These are phyloP conservation scores for Lentinula lateritia DNA, from an alignment of 768 basidiomycete species.

Conservation along the genomic window DNA sequence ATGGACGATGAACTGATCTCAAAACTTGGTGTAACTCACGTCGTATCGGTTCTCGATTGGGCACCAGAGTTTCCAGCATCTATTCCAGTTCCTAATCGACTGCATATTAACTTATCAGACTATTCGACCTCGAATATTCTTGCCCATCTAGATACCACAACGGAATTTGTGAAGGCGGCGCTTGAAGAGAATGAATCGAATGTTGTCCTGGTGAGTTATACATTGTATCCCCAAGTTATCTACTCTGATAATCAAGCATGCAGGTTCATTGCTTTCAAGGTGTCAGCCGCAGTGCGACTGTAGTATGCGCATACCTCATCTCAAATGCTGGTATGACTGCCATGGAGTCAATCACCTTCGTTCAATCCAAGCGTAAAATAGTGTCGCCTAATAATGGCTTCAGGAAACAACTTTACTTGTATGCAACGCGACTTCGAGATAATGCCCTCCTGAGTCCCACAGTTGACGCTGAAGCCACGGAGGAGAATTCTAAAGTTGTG, in stretches of 20 bases:
- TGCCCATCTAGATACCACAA: conserved; percentile 40
- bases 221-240: background rate
- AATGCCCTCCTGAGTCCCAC: background rate
- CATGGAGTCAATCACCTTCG: conserved; percentile 47
- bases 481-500: background rate
- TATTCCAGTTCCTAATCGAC: conserved; percentile 32
- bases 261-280: conserved; percentile 79
- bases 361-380: conserved; percentile 51
- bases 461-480: background rate
- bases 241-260: background rate
- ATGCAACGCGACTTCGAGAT: conserved; percentile 23
- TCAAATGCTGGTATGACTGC: conserved; percentile 48
- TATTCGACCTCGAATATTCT: conserved; percentile 33
- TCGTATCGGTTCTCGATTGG: conserved; percentile 59
- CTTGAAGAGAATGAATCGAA: conserved; percentile 35
- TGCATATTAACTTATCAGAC: conserved; percentile 53
- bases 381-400: conserved; percentile 68
- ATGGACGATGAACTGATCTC: conserved; percentile 38
- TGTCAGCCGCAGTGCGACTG: conserved; percentile 68
- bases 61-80: conserved; percentile 38
- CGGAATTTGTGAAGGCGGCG: conserved; percentile 47
- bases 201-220: conserved; percentile 44
- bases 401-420: conserved; percentile 46
- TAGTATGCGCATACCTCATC: conserved; percentile 69
- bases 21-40: conserved; percentile 65